phyloP scores from a whole-genome alignment of 2,329 filamentous ascomycete genomes.

The Immersiporthe knoxdaviesiana region DNA sequence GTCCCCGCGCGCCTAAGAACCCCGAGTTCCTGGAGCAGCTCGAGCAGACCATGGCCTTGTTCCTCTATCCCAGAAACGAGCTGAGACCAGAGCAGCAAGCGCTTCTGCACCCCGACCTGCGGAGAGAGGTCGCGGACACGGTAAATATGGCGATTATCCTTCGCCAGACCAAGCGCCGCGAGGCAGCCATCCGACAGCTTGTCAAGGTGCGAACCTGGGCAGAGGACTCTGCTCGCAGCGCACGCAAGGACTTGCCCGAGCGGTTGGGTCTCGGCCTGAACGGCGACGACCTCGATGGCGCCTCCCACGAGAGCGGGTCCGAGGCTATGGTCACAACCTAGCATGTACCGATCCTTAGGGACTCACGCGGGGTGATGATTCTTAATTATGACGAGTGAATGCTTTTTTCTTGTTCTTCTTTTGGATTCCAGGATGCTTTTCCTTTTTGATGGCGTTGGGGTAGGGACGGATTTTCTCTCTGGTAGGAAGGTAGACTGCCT shows the following conservation, averaged over 20 bases:
- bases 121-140: constrained; percentile 79
- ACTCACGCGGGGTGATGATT: not conserved
- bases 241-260: constrained; percentile 46
- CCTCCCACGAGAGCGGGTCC: constrained; percentile 45
- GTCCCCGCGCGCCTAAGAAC: constrained; percentile 82
- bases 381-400: not conserved
- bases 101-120: constrained; percentile 77
- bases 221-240: constrained; percentile 62
- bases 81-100: constrained; percentile 75
- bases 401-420: not conserved
- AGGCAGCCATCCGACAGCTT: constrained; percentile 81
- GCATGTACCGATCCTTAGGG: constrained; percentile 25
- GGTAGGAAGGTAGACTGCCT: not conserved
- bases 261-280: constrained; percentile 45
- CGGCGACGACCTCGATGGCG: constrained; percentile 41
- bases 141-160: constrained; percentile 89
- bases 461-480: constrained; percentile 27
- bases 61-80: constrained; percentile 84
- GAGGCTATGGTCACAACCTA: constrained; percentile 59
- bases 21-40: constrained; percentile 82
- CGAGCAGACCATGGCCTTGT: constrained; percentile 88
- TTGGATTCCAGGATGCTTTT: not conserved
- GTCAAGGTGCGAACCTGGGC: constrained; percentile 85
- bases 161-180: constrained; percentile 71
- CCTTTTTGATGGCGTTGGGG: constrained; percentile 12